Evolutionary conservation across 441 rosid genomes (phyloP), one percentile per base, ranked within the genome.

Genomic region (Pelargonium fulgidum): DNA sequence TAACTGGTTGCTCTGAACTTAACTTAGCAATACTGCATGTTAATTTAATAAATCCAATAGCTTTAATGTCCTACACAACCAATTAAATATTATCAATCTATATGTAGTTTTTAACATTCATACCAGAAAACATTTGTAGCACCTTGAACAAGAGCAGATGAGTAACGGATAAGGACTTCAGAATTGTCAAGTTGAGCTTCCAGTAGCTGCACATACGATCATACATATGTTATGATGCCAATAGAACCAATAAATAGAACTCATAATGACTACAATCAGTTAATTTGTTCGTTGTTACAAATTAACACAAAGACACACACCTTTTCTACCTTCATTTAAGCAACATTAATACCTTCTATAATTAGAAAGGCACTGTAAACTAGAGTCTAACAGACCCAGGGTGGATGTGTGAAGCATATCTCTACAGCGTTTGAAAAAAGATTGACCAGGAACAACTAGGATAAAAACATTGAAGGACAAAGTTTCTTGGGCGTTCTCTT

Each of bases 71-170:
- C 64, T 4, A 54, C 13, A 6, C 61, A 14, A 42, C 24, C 65
- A 78, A 39, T 56, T 20, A 54, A 75, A 19, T 24, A 80, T 26
- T 59, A 67, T 9, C 16, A 59, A 36, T 13, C 44, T 19, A 36
- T 44, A 66, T 13, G 16, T 20, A 63, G 29, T 72, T 63, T 19
- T 33, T 7, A 13, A 72, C 63, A 68, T 73, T 20, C 85, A 64
- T 92, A 94, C 99, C 99, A 94, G 84, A 92, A 89, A 62, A 94
- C 93, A 86, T 89, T 89, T 68, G 98, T 87, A 72, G 98, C 99
- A 77, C 99, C 99, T 76, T 92, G 94, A 72, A 86, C 97, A 76
- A 94, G 89, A 68, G 99, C 99, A 72, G 98, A 90, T 45, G 96
- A 94, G 86, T 85, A 94, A 24, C 98, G 96, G 39, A 92, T 73